Conservation (phyloP, 2,329 filamentous ascomycete species). For the Chrysoporthe austroafricana region DNA sequence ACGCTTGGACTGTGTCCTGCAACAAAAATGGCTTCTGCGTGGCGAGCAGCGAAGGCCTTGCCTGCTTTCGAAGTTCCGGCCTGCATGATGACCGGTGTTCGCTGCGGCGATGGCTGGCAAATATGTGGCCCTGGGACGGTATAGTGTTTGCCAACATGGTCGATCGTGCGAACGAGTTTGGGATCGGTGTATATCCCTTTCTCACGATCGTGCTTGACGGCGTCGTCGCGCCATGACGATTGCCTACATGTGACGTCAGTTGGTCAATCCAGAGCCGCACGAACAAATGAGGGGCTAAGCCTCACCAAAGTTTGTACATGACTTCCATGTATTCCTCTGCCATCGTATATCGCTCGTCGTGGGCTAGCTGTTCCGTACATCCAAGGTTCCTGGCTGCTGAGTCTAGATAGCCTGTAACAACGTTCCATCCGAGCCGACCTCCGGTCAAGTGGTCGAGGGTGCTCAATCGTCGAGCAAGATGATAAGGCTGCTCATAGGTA, state of each 20-base stretch:
- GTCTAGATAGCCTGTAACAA: slow-evolving; percentile 73
- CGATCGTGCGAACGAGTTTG: slow-evolving; percentile 63
- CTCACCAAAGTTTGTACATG: slow-evolving; percentile 61
- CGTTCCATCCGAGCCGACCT: slow-evolving; percentile 65
- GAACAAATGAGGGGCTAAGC: too few relatives aligned
- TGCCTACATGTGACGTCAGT: slow-evolving; percentile 36
- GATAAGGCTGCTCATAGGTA: slow-evolving; percentile 73
- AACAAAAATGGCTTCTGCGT: slow-evolving; percentile 69
- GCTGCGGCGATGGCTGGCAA: slow-evolving; percentile 64
- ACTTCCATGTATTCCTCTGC: slow-evolving; percentile 68
- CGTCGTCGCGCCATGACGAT: slow-evolving; percentile 69
- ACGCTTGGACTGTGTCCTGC: slow-evolving; percentile 59
- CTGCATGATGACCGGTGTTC: slow-evolving; percentile 67
- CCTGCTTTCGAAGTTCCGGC: slow-evolving; percentile 65
- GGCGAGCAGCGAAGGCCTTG: slow-evolving; percentile 63
- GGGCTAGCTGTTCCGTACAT: slow-evolving; percentile 44
- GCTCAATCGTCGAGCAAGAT: slow-evolving; percentile 66
- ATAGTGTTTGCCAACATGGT: slow-evolving; percentile 68
- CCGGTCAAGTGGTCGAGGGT: slow-evolving; percentile 71
- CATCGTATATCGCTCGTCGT: slow-evolving; percentile 68
- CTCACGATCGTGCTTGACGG: slow-evolving; percentile 62
- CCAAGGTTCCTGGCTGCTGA: slow-evolving; percentile 70
- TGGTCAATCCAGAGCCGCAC: not conserved
- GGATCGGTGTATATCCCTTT: slow-evolving; percentile 59
- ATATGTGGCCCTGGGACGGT: slow-evolving; percentile 64